Conservation (phyloP, 1,139 yeast genomes). For the Scheffersomyces insectosa region DNA sequence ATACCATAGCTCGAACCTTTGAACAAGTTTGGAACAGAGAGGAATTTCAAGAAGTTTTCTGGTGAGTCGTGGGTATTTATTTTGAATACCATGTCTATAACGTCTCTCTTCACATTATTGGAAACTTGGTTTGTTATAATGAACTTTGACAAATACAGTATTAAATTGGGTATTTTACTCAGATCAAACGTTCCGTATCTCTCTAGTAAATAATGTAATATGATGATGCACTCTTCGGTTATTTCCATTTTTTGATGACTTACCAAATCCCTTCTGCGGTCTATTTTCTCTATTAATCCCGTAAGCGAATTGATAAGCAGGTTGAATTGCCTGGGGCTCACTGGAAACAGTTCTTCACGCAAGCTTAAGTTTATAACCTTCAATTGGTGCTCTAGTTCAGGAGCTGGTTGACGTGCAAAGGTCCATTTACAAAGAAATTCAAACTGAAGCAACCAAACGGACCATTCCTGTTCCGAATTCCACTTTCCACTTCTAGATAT, state of each 20-base stretch:
- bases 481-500: constrained; percentile 2
- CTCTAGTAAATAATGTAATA: not conserved
- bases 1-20: not conserved
- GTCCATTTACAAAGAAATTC: constrained; percentile 18
- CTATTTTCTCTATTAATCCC: not conserved
- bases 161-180: not conserved
- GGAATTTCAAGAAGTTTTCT: constrained; percentile 17
- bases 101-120: not conserved
- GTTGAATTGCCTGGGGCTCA: not conserved
- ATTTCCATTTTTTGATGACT: not conserved
- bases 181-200: not conserved
- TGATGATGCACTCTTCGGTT: not conserved
- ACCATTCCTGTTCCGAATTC: constrained; percentile 9
- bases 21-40: constrained; percentile 14
- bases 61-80: constrained; percentile 20
- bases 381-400: not conserved
- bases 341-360: not conserved
- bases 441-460: constrained; percentile 20
- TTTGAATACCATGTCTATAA: constrained; percentile 16
- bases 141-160: not conserved
- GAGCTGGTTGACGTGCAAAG: constrained; percentile 4
- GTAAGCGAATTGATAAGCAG: not conserved
- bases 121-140: not conserved
- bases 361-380: not conserved
- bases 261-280: not conserved